Conservation (phyloP, 2,329 filamentous ascomycete genomes). For the Botrytis sinoallii region DNA sequence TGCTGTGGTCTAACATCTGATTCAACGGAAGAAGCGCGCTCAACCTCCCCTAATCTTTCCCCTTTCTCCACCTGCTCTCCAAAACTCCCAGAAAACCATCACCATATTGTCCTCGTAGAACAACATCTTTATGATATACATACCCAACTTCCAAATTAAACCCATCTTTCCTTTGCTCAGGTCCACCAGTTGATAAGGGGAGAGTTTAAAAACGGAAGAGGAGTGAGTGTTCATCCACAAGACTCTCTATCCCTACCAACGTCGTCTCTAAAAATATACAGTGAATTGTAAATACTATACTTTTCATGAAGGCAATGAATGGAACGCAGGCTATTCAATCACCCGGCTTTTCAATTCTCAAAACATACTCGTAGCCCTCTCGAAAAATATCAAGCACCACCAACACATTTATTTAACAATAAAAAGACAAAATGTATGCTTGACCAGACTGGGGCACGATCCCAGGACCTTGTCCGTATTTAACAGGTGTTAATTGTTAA, state of each 20-base stretch:
- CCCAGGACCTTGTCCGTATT: conserved; percentile 8
- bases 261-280: no score
- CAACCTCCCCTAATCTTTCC: neutral
- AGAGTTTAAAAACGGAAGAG: neutral
- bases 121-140: neutral
- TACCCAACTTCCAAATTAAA: neutral
- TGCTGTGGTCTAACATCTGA: neutral
- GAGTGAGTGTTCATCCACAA: no score
- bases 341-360: neutral
- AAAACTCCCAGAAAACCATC: neutral
- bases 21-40: neutral
- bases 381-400: neutral
- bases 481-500: neutral
- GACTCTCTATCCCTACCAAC: neutral
- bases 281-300: no score
- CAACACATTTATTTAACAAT: no score
- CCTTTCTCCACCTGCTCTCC: neutral
- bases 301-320: no score
- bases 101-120: no score
- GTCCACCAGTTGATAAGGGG: neutral
- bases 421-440: neutral
- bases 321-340: no score
- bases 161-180: neutral
- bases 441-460: conserved; percentile 11
- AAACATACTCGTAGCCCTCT: fast-evolving